Base-by-base conservation (phyloP, 768 basidiomycete species). In the Macrolepiota fuliginosa region DNA sequence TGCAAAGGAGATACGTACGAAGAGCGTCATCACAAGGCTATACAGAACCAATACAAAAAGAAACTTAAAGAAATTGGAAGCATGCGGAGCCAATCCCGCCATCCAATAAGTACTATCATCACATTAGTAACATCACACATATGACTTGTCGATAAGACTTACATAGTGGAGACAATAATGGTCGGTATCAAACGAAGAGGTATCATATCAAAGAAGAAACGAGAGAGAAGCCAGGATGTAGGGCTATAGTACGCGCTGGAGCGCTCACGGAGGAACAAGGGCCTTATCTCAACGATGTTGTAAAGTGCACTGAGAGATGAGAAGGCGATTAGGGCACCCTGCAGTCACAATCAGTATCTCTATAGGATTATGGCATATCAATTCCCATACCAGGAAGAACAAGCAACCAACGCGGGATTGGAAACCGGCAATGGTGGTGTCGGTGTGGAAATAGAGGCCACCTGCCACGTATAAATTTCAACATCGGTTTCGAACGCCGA, bases 1-100 rank as follows among this genome's bases (percentile, higher is more conserved):
- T 10, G 0, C 37, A 42, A 29, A 7, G 61, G n/a, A 7, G 27
- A 25, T 25, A 78, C 90, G 64, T 67, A 94, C 92, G 71, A 85
- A 96, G 45, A 96, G 82, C 0, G 94, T 94, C 85, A 94, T 92
- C 37, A 82, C 87, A 19, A 97, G 79, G 0, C 89, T 88, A 71
- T 88, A 97, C 22, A 96, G 78, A 19, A 94, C 88, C 17, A 98
- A 80, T 63, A 97, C 90, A 69, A 98, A 84, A 22, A 97, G 78
- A 76, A 92, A 98, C 69, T 97, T 98, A 88, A 97, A 98, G 81
- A 90, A 98, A 70, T 90, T 81, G 0, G 87, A 83, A 1, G 94
- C 87, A 46, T 90, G 83, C 3, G 80, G 80, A 1, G 91, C 83
- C 3, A 98, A 83, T 12, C 96, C 95, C 2, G 94, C 93, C 96